A percentile compares a stretch with the other conserved stretches of the same genome.
These are phyloP conservation scores for Globisporangium viniferum DNA, from an alignment of 352 stramenopile genomes.

Conservation along the genomic window DNA sequence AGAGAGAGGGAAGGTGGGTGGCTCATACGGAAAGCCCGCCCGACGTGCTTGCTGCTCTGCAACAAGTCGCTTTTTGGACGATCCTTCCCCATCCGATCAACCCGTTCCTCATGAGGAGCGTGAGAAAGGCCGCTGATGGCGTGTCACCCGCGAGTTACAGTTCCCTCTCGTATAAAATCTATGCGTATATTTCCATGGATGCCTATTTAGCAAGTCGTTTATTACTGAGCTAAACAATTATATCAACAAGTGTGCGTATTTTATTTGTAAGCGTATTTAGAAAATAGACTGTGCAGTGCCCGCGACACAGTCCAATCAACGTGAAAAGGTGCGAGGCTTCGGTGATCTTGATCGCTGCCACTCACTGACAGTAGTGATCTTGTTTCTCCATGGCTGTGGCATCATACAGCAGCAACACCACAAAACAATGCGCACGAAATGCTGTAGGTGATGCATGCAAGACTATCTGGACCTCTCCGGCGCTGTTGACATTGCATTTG, in stretches of 20 bases:
- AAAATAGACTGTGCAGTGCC: no score
- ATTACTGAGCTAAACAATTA: no score
- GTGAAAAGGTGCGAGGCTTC: not conserved
- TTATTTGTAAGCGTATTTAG: not conserved
- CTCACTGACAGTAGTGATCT: no score
- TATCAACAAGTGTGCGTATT: not conserved
- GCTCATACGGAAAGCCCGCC: not conserved
- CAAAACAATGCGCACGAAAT: no score
- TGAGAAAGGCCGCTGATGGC: constrained; percentile 5
- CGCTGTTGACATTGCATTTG: not conserved
- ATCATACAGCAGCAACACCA: no score
- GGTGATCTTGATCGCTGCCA: not conserved
- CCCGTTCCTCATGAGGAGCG: not conserved
- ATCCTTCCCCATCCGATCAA: constrained; percentile 2
- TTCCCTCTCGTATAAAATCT: not conserved
- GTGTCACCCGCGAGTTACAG: not conserved
- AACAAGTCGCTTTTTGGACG: not conserved
- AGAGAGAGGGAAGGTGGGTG: not conserved
- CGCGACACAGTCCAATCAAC: no score
- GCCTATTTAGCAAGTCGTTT: not conserved
- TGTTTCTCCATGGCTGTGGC: no score
- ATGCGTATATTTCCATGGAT: not conserved
- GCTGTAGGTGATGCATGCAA: not conserved
- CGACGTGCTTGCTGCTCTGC: not conserved
- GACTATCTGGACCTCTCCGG: not conserved